Base-by-base conservation (phyloP, 768 basidiomycete species). In the Suillus placidus region DNA sequence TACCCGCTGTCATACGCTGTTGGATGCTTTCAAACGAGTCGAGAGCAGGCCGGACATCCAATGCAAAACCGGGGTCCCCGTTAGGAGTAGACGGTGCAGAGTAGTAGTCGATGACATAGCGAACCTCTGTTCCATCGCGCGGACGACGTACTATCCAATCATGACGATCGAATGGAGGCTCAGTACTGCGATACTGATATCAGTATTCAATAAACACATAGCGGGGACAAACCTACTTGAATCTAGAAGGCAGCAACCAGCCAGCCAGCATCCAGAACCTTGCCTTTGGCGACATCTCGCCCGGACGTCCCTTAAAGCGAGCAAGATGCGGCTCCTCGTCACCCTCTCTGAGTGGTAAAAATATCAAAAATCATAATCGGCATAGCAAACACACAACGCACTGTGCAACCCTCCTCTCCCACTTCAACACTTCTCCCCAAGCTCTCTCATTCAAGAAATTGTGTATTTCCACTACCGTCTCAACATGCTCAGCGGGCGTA, bases 51-150 rank as follows among this genome's bases (percentile, higher is more conserved):
- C 97, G 88, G 12, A 99, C 97, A 74, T 99, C 97, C 34, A 99
- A 84, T 9, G 90, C 90, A 79, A 99, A 99, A 7, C 96, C 95
- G 20, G 97, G 97, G 54, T 92, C 92, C 9, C 97, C 97, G 69
- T 97, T 92, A 9, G 87, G 83, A 63, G 96, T 90, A 3, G 92
- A 87, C 1, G 96, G 94, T 0, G 94, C 95, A 56, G 93, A 92
- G 78, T 99, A 99, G 79, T 99, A 99, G 81, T 99, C 97, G 71
- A 99, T 99, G 56, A 99, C 92, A 78, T 99, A 97, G 74, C 94
- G 91, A 61, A 94, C 90, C 77, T 94, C 91, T 70, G 92, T 87
- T 20, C 92, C 89, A 1, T 90, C 89, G 47, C 81, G 80, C 38
- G 90, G 88, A 61, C 97, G 89, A 37, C 91, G 91, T 62, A 99